Evolutionary conservation across 352 stramenopile genomes (phyloP), one percentile per base, ranked within the genome.

Genomic region (Phytophthora chlamydospora): DNA sequence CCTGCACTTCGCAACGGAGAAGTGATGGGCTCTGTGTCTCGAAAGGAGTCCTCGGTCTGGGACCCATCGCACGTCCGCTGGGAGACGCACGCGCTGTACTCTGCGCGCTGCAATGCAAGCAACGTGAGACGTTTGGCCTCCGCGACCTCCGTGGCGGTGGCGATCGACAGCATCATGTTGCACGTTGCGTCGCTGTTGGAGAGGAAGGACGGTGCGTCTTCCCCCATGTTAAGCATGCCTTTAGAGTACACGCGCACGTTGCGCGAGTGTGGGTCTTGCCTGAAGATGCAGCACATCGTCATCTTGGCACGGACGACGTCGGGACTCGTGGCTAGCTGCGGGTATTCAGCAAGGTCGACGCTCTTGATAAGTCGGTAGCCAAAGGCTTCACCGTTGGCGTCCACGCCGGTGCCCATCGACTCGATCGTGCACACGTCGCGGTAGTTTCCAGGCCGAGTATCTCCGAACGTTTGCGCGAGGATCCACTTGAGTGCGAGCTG

Each of bases 401-500:
- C 55, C 4, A 35, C 61, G 17, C 68, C 52, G 9, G 69, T 35
- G 6, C 75, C 75, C 36, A 67, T 76, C 13, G 57, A 74, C 44
- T 85, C 69, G 21, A 85, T 34, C 6, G 53, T 52, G 50, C 75
- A 70, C 12, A 63, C 41, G 32, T 85, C 75, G 35, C 65, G 75
- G 13, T 69, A 72, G 16, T 59, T 71, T 13, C 45, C 50, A 35
- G 60, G 63, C 19, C 49, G 44, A 5, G 64, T 38, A 9, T 65
- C 51, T 42, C 61, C 66, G 7, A 73, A 58, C 42, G 62, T 58
- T 3, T 72, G 55, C 2, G 67, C 40, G 16, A 73, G 29, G 47
- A 58, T 40, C 75, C 75, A 84, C 53, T 80, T 84, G 24, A 84
- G 43, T 1, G 65, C 62, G 5, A 84, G 45, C 24, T 77, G 77